Percentiles rank a stretch among this genome's conserved stretches.
Evolutionary conservation across 2,329 filamentous ascomycete species (phyloP).

Genomic region (Exophiala phaeomuriformis): DNA sequence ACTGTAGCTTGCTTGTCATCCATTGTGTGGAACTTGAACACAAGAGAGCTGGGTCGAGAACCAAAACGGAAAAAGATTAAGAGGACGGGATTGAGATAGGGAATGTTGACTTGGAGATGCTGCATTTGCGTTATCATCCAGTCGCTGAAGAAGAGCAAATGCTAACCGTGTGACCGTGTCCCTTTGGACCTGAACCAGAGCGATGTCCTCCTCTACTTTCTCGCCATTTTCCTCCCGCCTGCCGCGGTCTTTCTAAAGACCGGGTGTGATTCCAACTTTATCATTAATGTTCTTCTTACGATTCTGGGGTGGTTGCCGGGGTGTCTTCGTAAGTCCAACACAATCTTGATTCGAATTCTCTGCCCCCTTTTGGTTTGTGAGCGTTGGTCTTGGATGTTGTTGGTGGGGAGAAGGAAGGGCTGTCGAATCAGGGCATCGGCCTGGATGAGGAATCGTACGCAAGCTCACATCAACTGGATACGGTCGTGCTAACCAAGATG

Average conservation of each 20-base stretch:
- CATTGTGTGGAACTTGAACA: not conserved
- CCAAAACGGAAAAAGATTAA: too few species aligned
- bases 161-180: not conserved
- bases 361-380: not conserved
- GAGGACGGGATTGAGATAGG: too few species aligned
- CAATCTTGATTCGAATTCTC: not conserved
- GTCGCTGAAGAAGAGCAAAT: not conserved
- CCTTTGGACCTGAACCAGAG: conserved; percentile 1
- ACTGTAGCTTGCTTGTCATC: not conserved
- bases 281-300: conserved; percentile 88
- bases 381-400: too few species aligned
- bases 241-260: conserved; percentile 90
- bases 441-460: not conserved
- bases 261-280: conserved; percentile 74
- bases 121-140: not conserved
- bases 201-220: conserved; percentile 40
- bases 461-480: not conserved
- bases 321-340: conserved; percentile 66
- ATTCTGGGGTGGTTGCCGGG: conserved; percentile 68
- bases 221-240: conserved; percentile 83
- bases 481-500: not conserved
- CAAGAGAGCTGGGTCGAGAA: too few species aligned
- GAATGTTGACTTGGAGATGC: too few species aligned
- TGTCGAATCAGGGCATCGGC: too few species aligned
- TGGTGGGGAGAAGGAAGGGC: too few species aligned